Base-by-base conservation (phyloP, 306 rosid species). In the Citrullus mucosospermus region DNA sequence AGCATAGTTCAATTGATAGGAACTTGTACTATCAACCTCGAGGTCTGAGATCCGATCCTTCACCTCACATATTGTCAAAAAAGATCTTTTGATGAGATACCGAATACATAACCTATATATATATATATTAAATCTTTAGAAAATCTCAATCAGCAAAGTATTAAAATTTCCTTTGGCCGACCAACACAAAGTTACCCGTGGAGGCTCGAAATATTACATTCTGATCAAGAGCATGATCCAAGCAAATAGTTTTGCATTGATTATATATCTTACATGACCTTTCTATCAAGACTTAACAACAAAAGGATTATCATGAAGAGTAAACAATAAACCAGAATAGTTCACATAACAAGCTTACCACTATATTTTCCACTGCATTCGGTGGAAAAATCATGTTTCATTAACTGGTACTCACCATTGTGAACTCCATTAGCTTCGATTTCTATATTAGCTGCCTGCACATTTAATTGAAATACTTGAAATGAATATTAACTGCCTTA, bases 401-500 rank as follows among this genome's bases (percentile, higher is more conserved):
- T 87, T 84, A 95, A 82, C 85, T 87, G 97, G 89, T 84, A 95
- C 79, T 88, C 93, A 66, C 92, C 86, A 78, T 84, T 87, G 59
- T 87, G 96, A 79, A 90, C 82, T 58, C 89, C 92, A 81, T 96
- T 85, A 71, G 86, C 90, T 83, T 95, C 97, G 28, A 90, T 90
- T 83, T 95, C 99, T 80, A 88, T 80, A 85, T 92, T 92, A 80
- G 92, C 92, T 50, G 96, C 99, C 99, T 95, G 90, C 82, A 83
- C 62, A 84, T 69, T 75, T 55, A 84, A 81, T 34, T 53, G 30
- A 54, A 36, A 66, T 39, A 44, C 76, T 67, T 68, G 38, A 74
- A 54, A 74, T 30, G 30, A 34, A 53, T 74, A 30, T 16, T 48
- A 48, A 71, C 39, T 53, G 30, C 46, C n/a, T 16, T 28, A 53